phyloP scores from a whole-genome alignment of 2,329 filamentous ascomycete species.

The Aspergillus neotritici region DNA sequence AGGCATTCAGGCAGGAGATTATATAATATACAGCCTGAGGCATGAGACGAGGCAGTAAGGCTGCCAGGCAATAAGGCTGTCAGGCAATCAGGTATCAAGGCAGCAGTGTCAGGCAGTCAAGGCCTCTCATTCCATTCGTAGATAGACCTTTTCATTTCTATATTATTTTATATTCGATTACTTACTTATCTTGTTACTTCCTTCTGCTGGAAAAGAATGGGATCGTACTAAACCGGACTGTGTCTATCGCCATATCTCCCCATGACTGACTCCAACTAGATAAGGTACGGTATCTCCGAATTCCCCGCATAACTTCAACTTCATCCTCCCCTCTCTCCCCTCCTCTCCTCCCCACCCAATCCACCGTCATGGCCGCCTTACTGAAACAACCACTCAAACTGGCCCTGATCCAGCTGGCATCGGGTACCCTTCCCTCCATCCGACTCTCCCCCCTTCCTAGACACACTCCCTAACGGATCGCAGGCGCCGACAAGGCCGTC shows the following conservation, averaged over 20 bases:
- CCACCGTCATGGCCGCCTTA: slow-evolving; percentile 46
- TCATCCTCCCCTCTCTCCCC: slow-evolving; percentile 1
- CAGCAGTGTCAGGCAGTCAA: too few species aligned
- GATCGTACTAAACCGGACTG: too few species aligned
- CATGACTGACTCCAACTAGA: not conserved
- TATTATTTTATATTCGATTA: too few species aligned
- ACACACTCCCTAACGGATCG: not conserved
- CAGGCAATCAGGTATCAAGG: too few species aligned
- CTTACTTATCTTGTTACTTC: too few species aligned
- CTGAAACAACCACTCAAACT: slow-evolving; percentile 74
- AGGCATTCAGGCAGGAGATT: too few species aligned
- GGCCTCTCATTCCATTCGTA: too few species aligned
- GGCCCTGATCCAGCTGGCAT: slow-evolving; percentile 74
- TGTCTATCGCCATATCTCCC: too few species aligned
- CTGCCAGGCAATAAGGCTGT: too few species aligned
- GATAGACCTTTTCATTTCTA: slow-evolving; percentile 1
- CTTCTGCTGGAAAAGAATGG: too few species aligned
- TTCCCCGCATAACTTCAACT: slow-evolving; percentile 1
- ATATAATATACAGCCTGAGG: too few species aligned
- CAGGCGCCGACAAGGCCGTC: slow-evolving; percentile 70
- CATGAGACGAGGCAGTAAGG: too few species aligned
- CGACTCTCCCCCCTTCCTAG: not conserved
- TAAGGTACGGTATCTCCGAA: not conserved
- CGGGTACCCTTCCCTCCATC: slow-evolving; percentile 44
- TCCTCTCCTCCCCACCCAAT: not conserved